Percentiles rank a stretch among this genome's conserved stretches.
These are phyloP conservation scores for Xylariaceae sp. DNA, from an alignment of 2,329 filamentous ascomycete species.

Conservation along the genomic window DNA sequence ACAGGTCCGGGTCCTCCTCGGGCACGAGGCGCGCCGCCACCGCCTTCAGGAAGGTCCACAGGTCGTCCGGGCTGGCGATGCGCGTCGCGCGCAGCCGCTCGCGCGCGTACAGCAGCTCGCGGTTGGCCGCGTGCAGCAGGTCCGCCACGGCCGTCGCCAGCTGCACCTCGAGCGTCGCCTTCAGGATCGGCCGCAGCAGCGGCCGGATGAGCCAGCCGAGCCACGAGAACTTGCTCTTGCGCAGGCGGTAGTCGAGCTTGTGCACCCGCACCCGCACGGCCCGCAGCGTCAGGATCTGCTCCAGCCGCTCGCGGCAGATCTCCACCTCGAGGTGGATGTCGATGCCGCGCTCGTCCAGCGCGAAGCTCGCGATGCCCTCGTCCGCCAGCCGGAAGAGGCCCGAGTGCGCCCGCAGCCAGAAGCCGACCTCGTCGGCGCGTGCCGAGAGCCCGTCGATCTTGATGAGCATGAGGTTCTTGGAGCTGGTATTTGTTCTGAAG, in stretches of 20 bases:
- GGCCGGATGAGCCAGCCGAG: conserved; percentile 80
- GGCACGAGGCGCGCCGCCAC: conserved; percentile 69
- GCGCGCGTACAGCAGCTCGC: conserved; percentile 78
- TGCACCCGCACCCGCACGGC: conserved; percentile 76
- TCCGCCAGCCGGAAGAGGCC: conserved; percentile 70
- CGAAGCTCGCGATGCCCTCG: conserved; percentile 78
- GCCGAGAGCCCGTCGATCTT: conserved; percentile 77
- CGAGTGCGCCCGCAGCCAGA: conserved; percentile 75
- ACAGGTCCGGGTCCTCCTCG: conserved; percentile 66
- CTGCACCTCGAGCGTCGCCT: conserved; percentile 65
- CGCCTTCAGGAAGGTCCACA: conserved; percentile 76
- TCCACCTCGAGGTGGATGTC: conserved; percentile 82
- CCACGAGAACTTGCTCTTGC: conserved; percentile 67
- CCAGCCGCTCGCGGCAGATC: conserved; percentile 67
- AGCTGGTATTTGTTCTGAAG: conserved; percentile 56
- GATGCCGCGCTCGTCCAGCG: conserved; percentile 77
- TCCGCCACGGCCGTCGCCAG: conserved; percentile 65
- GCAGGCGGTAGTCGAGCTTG: conserved; percentile 73
- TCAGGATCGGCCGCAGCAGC: conserved; percentile 71
- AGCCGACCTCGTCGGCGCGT: conserved; percentile 80
- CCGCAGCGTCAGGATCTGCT: conserved; percentile 72
- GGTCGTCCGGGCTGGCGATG: conserved; percentile 70
- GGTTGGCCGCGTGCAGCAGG: conserved; percentile 65
- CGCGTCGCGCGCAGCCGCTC: conserved; percentile 80
- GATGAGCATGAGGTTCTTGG: conserved; percentile 67